A percentile compares a stretch with the other conserved stretches of the same genome.
Evolutionary conservation across 176 grass and related monocot species (phyloP).

Genomic region (Rhynchospora breviuscula): DNA sequence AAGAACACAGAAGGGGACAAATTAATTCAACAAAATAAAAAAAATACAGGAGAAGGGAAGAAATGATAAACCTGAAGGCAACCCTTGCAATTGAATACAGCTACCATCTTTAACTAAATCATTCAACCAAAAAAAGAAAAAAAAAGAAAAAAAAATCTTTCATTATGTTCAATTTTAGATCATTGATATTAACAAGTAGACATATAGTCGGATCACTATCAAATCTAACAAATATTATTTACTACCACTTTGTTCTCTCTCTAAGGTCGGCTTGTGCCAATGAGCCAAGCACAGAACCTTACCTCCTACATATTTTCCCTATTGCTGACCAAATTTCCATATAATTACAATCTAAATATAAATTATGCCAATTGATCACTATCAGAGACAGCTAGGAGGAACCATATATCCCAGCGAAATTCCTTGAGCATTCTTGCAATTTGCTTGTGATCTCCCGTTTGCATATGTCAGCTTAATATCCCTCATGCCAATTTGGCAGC

Average conservation of each 20-base stretch:
- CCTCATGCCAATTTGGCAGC: conserved; percentile 62
- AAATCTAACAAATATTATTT: neutral
- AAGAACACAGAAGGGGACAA: too few relatives aligned
- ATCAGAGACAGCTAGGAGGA: conserved; percentile 60
- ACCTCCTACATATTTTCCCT: neutral
- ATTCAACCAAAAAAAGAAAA: too few relatives aligned
- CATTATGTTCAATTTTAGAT: neutral
- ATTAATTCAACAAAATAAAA: too few relatives aligned
- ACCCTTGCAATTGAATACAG: neutral
- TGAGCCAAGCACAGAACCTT: neutral
- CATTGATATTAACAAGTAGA: neutral
- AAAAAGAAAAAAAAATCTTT: too few relatives aligned
- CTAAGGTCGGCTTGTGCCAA: neutral
- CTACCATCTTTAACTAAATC: neutral
- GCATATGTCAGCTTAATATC: conserved; percentile 55
- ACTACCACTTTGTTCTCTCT: neutral
- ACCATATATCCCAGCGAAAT: conserved; percentile 40
- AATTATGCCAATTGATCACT: neutral
- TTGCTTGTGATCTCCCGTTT: conserved; percentile 24
- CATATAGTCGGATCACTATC: neutral
- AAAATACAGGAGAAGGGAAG: too few relatives aligned
- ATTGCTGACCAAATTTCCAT: neutral
- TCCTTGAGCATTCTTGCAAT: conserved; percentile 54
- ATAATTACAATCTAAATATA: neutral
- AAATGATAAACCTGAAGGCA: neutral